phyloP scores from a whole-genome alignment of 1,284 basidiomycete genomes.

The Bondarzewia mesenterica region DNA sequence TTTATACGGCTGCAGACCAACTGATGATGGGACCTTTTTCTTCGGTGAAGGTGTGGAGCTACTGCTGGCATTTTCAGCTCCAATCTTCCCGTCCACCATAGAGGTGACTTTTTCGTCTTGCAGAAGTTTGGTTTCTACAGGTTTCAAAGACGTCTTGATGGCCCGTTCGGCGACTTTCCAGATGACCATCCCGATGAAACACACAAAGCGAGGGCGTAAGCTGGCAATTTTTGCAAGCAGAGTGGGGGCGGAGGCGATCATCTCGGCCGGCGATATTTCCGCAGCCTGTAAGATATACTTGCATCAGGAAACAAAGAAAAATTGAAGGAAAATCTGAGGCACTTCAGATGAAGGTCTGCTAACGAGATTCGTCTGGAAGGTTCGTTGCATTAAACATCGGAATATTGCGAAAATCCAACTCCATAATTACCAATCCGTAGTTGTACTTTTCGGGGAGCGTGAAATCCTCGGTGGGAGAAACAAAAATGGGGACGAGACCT shows the following conservation, averaged over 20 bases:
- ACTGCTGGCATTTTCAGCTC: too few species aligned
- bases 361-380: slow-evolving; percentile 53
- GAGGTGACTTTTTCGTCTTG: background rate
- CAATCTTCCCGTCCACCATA: slow-evolving; percentile 3
- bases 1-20: slow-evolving; percentile 46
- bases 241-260: slow-evolving; percentile 35
- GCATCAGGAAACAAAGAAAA: background rate
- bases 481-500: slow-evolving; percentile 44
- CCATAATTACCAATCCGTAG: slow-evolving; percentile 40
- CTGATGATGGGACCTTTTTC: slow-evolving; percentile 1
- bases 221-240: slow-evolving; percentile 49
- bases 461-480: slow-evolving; percentile 37
- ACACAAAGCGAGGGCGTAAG: slow-evolving; percentile 52
- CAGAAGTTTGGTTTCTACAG: background rate
- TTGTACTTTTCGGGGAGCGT: slow-evolving; percentile 36
- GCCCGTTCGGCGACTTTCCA: slow-evolving; percentile 43
- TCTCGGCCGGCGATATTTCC: slow-evolving; percentile 51
- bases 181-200: slow-evolving; percentile 69
- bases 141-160: background rate
- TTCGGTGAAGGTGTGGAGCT: background rate
- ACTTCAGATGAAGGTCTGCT: slow-evolving; percentile 50
- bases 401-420: slow-evolving; percentile 3
- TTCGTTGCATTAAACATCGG: background rate
- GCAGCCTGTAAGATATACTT: slow-evolving; percentile 31
- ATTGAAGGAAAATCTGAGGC: slow-evolving; percentile 2